Evolutionary conservation across 768 basidiomycete species (phyloP).

Genomic region (Galerina sulciceps): DNA sequence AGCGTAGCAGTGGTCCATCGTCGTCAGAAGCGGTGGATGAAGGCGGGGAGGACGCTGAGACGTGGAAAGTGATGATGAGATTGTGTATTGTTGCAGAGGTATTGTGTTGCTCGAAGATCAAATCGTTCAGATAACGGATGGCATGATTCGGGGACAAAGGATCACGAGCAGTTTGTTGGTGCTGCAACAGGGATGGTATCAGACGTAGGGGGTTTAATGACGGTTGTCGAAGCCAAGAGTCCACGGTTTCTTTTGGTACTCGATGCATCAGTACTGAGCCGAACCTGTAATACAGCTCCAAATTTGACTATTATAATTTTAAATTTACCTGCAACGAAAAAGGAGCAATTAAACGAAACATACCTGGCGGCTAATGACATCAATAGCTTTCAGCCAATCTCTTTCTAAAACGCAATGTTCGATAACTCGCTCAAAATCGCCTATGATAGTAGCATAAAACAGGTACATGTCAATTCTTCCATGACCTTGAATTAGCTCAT

Average conservation of each 20-base stretch:
- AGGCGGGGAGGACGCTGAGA: constrained; percentile 52
- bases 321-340: constrained; percentile 8
- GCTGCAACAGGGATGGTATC: constrained; percentile 85
- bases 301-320: constrained; percentile 57
- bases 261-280: constrained; percentile 86
- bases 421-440: constrained; percentile 83
- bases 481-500: constrained; percentile 92
- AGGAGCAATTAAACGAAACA: neutral
- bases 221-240: constrained; percentile 88
- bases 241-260: constrained; percentile 87
- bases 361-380: constrained; percentile 90
- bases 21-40: constrained; percentile 46
- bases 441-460: constrained; percentile 81
- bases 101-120: constrained; percentile 80
- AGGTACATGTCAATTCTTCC: constrained; percentile 93
- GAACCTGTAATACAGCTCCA: constrained; percentile 93
- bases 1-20: constrained; percentile 79
- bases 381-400: constrained; percentile 89
- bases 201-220: constrained; percentile 82
- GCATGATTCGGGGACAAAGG: constrained; percentile 83
- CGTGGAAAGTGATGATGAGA: constrained; percentile 87
- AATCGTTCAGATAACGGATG: constrained; percentile 85
- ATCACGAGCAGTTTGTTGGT: constrained; percentile 75
- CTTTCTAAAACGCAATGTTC: constrained; percentile 94
- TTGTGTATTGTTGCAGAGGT: constrained; percentile 92